These are phyloP conservation scores for Boletus pseudo-olivaceus DNA, from an alignment of 768 basidiomycete genomes.

Conservation along the genomic window DNA sequence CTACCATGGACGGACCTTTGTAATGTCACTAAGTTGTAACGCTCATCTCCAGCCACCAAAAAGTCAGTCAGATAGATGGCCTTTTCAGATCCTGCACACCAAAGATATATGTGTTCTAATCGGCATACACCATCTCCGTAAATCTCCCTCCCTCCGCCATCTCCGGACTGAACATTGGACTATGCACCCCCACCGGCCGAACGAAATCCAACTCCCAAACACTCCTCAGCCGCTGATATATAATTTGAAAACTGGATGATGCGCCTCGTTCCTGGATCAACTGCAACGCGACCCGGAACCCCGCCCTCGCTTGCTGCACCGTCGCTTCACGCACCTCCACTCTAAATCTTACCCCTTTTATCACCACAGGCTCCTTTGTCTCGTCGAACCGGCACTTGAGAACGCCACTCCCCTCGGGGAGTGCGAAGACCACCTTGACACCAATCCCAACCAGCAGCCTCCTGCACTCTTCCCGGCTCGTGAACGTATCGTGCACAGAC, in stretches of 20 bases:
- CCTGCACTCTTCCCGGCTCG: conserved; percentile 71
- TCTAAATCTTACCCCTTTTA: conserved; percentile 78
- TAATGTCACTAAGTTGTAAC: conserved; percentile 11
- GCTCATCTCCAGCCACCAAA: neutral
- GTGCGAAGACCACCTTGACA: conserved; percentile 61
- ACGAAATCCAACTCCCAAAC: conserved; percentile 67
- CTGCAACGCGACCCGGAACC: conserved; percentile 55
- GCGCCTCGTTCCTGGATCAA: conserved; percentile 87
- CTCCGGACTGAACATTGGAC: conserved; percentile 28
- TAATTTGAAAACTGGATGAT: conserved; percentile 71
- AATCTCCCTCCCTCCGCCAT: conserved; percentile 26
- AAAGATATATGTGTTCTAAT: conserved; percentile 17
- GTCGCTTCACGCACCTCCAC: conserved; percentile 62
- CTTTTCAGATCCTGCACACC: conserved; percentile 15
- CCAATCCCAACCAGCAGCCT: conserved; percentile 70
- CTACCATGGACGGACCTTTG: conserved; percentile 35
- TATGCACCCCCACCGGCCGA: conserved; percentile 12
- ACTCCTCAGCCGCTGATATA: conserved; percentile 60
- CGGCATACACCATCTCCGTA: conserved; percentile 32
- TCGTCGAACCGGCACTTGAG: conserved; percentile 80
- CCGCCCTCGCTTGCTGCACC: conserved; percentile 40
- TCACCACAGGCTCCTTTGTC: conserved; percentile 48
- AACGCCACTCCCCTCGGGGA: conserved; percentile 58
- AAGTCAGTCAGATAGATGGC: conserved; percentile 4
- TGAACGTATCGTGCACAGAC: conserved; percentile 56